phyloP scores from a whole-genome alignment of 2,329 filamentous ascomycete genomes.

The Cladosporium sp. region DNA sequence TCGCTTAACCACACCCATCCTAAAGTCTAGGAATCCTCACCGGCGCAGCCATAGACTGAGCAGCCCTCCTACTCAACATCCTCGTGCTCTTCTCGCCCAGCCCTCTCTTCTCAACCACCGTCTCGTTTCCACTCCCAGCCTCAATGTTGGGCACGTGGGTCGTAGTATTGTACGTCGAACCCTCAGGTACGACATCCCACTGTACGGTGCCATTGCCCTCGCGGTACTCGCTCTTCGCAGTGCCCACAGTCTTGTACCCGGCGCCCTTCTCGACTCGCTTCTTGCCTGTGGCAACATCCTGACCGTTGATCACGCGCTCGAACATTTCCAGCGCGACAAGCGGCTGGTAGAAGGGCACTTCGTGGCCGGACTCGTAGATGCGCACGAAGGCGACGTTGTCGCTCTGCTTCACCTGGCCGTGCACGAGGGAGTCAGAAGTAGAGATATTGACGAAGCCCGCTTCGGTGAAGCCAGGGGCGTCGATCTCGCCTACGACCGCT shows the following conservation, averaged over 20 bases:
- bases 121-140: slow-evolving; percentile 14
- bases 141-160: slow-evolving; percentile 25
- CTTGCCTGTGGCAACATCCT: slow-evolving; percentile 55
- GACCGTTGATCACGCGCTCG: slow-evolving; percentile 50
- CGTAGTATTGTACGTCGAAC: slow-evolving; percentile 49
- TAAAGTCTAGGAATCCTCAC: slow-evolving; percentile 4
- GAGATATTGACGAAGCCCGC: slow-evolving; percentile 54
- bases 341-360: slow-evolving; percentile 58
- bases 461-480: slow-evolving; percentile 43
- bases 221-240: slow-evolving; percentile 35
- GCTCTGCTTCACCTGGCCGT: slow-evolving; percentile 57
- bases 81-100: not conserved
- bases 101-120: slow-evolving; percentile 13
- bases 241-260: slow-evolving; percentile 30
- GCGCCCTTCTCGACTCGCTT: slow-evolving; percentile 15
- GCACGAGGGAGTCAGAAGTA: slow-evolving; percentile 49
- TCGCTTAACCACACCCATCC: not conserved
- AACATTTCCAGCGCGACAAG: slow-evolving; percentile 52
- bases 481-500: slow-evolving; percentile 45
- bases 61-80: slow-evolving; percentile 14
- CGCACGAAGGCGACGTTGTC: slow-evolving; percentile 55
- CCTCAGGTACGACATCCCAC: slow-evolving; percentile 43
- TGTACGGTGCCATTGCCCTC: slow-evolving; percentile 52
- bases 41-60: not conserved
- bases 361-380: slow-evolving; percentile 53